These are phyloP conservation scores for Talaromyces nanjingensis DNA, from an alignment of 495 filamentous ascomycete genomes.

Conservation along the genomic window DNA sequence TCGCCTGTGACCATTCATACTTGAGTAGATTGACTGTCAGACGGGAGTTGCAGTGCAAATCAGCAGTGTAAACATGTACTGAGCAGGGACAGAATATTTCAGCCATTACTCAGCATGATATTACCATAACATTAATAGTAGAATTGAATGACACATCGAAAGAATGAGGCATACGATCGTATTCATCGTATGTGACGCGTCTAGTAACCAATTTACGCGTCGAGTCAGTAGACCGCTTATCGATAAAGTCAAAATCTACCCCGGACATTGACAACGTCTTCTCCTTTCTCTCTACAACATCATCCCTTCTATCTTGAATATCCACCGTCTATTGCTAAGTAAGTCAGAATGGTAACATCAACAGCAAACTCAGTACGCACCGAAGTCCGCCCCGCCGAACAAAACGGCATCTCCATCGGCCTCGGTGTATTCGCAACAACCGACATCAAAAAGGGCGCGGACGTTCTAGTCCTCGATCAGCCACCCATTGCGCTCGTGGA, in stretches of 20 bases:
- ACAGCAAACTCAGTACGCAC: background rate
- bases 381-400: background rate
- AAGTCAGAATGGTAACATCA: background rate
- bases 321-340: background rate
- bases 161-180: background rate
- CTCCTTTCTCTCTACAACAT: background rate
- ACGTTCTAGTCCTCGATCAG: conserved; percentile 29
- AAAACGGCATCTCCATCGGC: background rate
- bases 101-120: too few relatives aligned
- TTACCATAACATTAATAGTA: background rate
- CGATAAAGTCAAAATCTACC: background rate
- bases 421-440: conserved; percentile 28
- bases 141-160: background rate
- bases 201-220: background rate
- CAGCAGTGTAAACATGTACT: too few relatives aligned
- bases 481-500: conserved; percentile 41
- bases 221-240: background rate
- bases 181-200: background rate
- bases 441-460: conserved; percentile 26
- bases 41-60: too few relatives aligned
- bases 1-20: too few relatives aligned
- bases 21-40: too few relatives aligned
- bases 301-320: background rate
- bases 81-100: too few relatives aligned
- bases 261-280: background rate